A percentile compares a stretch with the other conserved stretches of the same genome.
Conservation (phyloP, 2,329 filamentous ascomycete species). For the Penicillium sp. region DNA sequence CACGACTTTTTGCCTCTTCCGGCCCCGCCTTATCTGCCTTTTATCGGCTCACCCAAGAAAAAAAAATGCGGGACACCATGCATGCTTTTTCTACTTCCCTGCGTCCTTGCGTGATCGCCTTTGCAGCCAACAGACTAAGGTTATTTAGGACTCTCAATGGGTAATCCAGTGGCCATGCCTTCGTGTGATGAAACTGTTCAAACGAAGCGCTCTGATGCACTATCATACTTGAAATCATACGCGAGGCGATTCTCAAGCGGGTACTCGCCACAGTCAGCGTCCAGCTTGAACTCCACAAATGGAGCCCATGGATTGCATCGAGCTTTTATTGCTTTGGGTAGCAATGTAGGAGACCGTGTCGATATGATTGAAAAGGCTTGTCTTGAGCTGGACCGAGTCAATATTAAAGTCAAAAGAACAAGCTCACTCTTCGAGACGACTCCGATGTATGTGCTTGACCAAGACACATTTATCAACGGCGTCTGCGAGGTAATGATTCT, state of each 20-base stretch:
- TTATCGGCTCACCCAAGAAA: constrained; percentile 10
- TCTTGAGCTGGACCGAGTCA: constrained; percentile 68
- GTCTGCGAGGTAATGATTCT: constrained; percentile 73
- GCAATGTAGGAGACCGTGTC: constrained; percentile 85
- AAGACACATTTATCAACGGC: constrained; percentile 86
- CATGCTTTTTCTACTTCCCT: constrained; percentile 4
- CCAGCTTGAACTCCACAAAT: constrained; percentile 12
- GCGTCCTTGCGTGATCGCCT: neutral
- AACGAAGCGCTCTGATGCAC: constrained; percentile 3
- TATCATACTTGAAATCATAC: constrained; percentile 9
- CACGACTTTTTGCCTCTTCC: constrained; percentile 2
- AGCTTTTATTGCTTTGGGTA: constrained; percentile 85
- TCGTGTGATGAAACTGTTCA: neutral
- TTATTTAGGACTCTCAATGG: constrained; percentile 8
- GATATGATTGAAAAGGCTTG: constrained; percentile 83
- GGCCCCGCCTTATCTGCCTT: constrained; percentile 13
- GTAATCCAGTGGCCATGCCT: neutral
- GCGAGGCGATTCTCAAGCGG: constrained; percentile 21
- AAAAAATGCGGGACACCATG: constrained; percentile 13
- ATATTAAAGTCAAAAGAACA: constrained; percentile 73
- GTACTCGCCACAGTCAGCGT: constrained; percentile 7
- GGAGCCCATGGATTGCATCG: constrained; percentile 28
- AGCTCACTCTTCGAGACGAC: constrained; percentile 92
- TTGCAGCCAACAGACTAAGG: constrained; percentile 7
- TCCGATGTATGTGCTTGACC: constrained; percentile 93